These are phyloP conservation scores for Sophora flavescens DNA, from an alignment of 306 rosid species.

Conservation along the genomic window DNA sequence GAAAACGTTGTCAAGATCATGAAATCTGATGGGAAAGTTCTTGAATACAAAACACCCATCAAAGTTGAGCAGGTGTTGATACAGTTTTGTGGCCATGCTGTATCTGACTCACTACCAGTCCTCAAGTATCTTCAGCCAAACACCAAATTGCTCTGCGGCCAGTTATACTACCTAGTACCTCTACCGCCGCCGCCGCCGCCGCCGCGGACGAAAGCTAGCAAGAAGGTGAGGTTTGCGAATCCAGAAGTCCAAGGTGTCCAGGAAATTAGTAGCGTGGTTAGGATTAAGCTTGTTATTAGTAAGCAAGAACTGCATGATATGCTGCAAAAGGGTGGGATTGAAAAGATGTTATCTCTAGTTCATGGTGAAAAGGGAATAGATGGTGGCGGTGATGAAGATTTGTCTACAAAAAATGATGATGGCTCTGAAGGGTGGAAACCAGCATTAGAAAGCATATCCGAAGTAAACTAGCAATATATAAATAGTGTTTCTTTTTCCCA, in stretches of 20 bases:
- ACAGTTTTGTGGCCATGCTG: constrained; percentile 70
- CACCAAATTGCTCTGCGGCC: constrained; percentile 59
- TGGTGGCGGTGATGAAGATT: constrained; percentile 23
- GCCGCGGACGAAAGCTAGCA: constrained; percentile 43
- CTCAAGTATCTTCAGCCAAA: constrained; percentile 63
- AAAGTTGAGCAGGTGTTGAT: constrained; percentile 63
- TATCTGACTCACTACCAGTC: constrained; percentile 62
- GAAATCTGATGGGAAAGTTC: constrained; percentile 79
- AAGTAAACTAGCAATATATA: constrained; percentile 61
- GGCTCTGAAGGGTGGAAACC: constrained; percentile 69
- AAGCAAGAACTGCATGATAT: constrained; percentile 72
- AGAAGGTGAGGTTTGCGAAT: constrained; percentile 76
- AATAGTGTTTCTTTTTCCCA: constrained; percentile 13
- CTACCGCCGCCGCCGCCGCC: constrained; percentile 54
- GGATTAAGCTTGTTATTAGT: constrained; percentile 78
- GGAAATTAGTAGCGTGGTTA: constrained; percentile 58
- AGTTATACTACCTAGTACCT: constrained; percentile 67
- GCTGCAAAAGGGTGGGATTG: constrained; percentile 63
- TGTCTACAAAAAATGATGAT: constrained; percentile 32
- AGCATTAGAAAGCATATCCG: constrained; percentile 78
- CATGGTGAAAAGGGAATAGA: constrained; percentile 43
- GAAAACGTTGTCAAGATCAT: constrained; percentile 63
- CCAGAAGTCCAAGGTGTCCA: constrained; percentile 61
- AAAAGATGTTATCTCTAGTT: constrained; percentile 57
- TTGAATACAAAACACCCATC: constrained; percentile 74